Percentiles rank a stretch among this genome's conserved stretches.
Conservation (phyloP, 805 yeast species). For the Candida incommunis region DNA sequence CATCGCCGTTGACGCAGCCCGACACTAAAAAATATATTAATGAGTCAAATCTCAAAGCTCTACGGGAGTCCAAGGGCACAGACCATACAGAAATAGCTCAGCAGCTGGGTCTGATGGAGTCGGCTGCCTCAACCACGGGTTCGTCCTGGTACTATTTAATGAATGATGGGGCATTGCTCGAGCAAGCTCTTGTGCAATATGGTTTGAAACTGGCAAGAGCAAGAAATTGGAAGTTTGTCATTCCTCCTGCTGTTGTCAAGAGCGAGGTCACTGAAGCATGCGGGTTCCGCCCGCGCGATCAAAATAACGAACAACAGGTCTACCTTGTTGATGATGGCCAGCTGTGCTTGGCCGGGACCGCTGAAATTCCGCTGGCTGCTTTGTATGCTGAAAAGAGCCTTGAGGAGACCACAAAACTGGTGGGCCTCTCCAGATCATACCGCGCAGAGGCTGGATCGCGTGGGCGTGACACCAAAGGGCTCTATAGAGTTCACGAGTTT, state of each 20-base stretch:
- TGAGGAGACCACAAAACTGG: conserved; percentile 4
- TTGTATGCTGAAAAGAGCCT: conserved; percentile 33
- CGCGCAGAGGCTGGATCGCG: conserved; percentile 97
- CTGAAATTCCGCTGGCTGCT: conserved; percentile 90
- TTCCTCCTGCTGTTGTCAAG: conserved; percentile 80
- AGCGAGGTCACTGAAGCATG: conserved; percentile 71
- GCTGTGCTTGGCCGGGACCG: conserved; percentile 77
- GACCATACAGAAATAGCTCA: conserved; percentile 69
- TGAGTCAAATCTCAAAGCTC: no score
- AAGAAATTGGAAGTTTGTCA: conserved; percentile 52
- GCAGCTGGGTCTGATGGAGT: conserved; percentile 51
- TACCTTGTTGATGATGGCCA: conserved; percentile 43
- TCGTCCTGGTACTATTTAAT: conserved; percentile 72
- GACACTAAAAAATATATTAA: background rate
- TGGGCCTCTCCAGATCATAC: conserved; percentile 72
- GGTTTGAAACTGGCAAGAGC: conserved; percentile 52
- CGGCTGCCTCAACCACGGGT: conserved; percentile 52
- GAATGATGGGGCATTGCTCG: conserved; percentile 77
- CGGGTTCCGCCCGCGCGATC: conserved; percentile 90
- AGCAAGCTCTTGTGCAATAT: conserved; percentile 78
- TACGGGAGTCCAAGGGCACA: conserved; percentile 1
- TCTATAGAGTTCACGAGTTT: conserved; percentile 92
- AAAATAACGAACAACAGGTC: conserved; percentile 72
- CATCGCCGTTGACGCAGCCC: conserved; percentile 8
- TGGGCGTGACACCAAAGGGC: conserved; percentile 82